Evolutionary conservation across 179 eudicot species (phyloP).

Genomic region (Patellifolia procumbens): DNA sequence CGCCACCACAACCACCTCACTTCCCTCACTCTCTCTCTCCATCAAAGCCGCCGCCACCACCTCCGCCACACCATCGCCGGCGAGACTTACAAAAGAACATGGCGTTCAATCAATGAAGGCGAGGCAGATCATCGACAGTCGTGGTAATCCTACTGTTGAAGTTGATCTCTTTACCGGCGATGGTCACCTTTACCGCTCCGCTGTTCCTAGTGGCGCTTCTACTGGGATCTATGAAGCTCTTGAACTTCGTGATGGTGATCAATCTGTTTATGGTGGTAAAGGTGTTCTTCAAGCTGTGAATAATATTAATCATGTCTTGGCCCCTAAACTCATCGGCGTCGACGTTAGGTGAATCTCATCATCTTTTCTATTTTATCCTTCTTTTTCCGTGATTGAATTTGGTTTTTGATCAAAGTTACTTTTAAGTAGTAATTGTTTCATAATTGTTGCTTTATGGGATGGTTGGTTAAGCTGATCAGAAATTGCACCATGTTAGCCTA

Average conservation of each 20-base stretch:
- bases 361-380: neutral
- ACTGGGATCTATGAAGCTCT: conserved; percentile 97
- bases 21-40: conserved; percentile 38
- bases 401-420: neutral
- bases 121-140: conserved; percentile 66
- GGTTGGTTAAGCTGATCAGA: neutral
- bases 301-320: conserved; percentile 74
- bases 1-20: conserved; percentile 40
- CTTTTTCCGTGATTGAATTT: neutral
- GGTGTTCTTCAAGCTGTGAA: conserved; percentile 76
- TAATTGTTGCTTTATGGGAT: neutral
- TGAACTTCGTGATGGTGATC: conserved; percentile 91
- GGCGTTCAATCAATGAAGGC: conserved; percentile 57
- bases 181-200: conserved; percentile 73
- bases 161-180: conserved; percentile 79
- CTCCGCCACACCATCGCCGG: conserved; percentile 36
- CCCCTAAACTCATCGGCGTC: conserved; percentile 68
- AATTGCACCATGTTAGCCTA: too few relatives aligned
- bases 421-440: neutral
- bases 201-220: conserved; percentile 95
- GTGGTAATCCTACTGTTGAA: conserved; percentile 95
- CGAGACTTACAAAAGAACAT: conserved; percentile 31
- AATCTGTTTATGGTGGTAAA: conserved; percentile 80
- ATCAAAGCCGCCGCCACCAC: conserved; percentile 42
- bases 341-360: conserved; percentile 68